phyloP scores from a whole-genome alignment of 805 yeast species.

The Sporopachydermia lactativora region DNA sequence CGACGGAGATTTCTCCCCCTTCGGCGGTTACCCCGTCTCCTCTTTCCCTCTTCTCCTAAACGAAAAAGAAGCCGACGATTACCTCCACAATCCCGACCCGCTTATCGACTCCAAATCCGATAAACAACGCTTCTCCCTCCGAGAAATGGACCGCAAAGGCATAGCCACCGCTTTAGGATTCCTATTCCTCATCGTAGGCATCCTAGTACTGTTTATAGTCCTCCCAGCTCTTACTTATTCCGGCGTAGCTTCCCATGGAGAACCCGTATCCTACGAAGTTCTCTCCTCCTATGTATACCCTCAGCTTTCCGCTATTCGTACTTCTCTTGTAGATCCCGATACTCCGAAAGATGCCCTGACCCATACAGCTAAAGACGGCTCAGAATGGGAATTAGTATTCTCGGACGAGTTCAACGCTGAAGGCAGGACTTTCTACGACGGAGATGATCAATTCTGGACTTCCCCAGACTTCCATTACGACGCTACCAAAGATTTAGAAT shows the following conservation, averaged over 20 bases:
- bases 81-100: conserved; percentile 74
- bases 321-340: conserved; percentile 43
- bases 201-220: conserved; percentile 40
- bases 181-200: conserved; percentile 34
- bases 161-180: conserved; percentile 17
- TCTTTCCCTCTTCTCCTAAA: conserved; percentile 64
- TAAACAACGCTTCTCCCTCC: conserved; percentile 16
- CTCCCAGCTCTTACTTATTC: conserved; percentile 60
- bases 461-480: conserved; percentile 31
- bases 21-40: conserved; percentile 77
- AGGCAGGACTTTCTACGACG: conserved; percentile 33
- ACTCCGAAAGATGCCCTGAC: conserved; percentile 30
- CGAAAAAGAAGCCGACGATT: conserved; percentile 73
- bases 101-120: conserved; percentile 81
- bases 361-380: conserved; percentile 18
- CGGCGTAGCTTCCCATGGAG: conserved; percentile 27
- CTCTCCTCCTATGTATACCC: conserved; percentile 39
- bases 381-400: conserved; percentile 28
- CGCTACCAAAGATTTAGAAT: conserved; percentile 35
- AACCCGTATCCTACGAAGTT: conserved; percentile 20
- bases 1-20: conserved; percentile 28
- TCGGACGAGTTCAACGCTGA: conserved; percentile 36
- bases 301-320: conserved; percentile 34
- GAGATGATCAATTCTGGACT: conserved; percentile 34
- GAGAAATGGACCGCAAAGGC: conserved; percentile 22